Conservation (phyloP, 129 eudicot genomes). For the Smallanthus sonchifolius region DNA sequence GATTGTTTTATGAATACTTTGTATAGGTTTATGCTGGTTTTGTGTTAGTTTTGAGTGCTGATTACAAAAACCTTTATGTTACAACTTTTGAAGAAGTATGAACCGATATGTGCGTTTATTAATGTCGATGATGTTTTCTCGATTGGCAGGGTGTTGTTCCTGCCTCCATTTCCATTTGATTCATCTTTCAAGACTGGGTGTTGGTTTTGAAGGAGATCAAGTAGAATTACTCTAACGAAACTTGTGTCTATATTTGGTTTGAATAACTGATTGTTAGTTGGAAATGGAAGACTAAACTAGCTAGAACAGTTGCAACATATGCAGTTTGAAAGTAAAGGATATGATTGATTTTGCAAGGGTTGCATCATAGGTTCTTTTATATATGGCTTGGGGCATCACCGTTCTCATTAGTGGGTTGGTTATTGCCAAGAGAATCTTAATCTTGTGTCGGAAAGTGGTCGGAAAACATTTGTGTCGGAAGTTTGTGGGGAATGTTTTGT, state of each 20-base stretch:
- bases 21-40: slow-evolving; percentile 20
- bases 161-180: slow-evolving; percentile 25
- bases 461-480: too few species aligned
- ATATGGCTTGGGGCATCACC: background rate
- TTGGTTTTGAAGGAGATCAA: slow-evolving; percentile 26
- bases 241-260: background rate
- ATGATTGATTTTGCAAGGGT: background rate
- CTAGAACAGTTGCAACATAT: background rate
- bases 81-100: slow-evolving; percentile 9
- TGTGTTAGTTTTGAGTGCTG: slow-evolving; percentile 13
- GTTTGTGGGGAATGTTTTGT: too few species aligned
- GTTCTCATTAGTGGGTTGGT: background rate
- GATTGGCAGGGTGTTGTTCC: slow-evolving; percentile 33
- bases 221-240: background rate
- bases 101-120: background rate
- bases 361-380: background rate
- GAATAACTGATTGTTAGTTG: background rate
- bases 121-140: slow-evolving; percentile 12
- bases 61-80: slow-evolving; percentile 9
- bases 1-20: slow-evolving; percentile 14
- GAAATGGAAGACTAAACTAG: background rate
- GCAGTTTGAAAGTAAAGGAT: background rate
- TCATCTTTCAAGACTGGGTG: slow-evolving; percentile 27
- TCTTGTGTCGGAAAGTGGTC: background rate
- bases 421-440: background rate